A percentile compares a stretch with the other conserved stretches of the same genome.
phyloP scores from a whole-genome alignment of 1,284 basidiomycete species.

The Cryptococcus sp. region DNA sequence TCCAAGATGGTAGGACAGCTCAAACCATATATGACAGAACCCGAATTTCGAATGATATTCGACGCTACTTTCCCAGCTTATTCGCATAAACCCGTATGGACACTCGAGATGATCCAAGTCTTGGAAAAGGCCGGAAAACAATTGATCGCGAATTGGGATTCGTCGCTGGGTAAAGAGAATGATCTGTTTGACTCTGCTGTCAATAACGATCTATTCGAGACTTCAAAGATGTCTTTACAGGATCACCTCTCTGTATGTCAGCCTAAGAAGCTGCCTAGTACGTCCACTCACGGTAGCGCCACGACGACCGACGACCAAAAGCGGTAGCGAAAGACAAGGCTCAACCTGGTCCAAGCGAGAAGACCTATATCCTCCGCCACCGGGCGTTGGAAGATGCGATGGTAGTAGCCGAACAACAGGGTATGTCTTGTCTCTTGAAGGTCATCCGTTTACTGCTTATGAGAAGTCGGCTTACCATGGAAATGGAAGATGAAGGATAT shows the following conservation, averaged over 20 bases:
- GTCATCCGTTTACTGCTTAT: neutral
- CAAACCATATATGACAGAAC: neutral
- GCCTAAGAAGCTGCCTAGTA: neutral
- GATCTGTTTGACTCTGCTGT: neutral
- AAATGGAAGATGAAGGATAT: constrained; percentile 35
- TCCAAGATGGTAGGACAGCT: neutral
- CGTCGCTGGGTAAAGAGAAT: neutral
- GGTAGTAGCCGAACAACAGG: constrained; percentile 34
- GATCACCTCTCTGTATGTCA: constrained; percentile 25
- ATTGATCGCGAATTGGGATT: constrained; percentile 3
- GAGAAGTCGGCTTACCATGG: constrained; percentile 33
- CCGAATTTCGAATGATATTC: constrained; percentile 1
- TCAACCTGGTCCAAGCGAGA: neutral
- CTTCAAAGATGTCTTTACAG: constrained; percentile 22
- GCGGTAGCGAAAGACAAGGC: neutral
- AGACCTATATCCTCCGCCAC: constrained; percentile 17
- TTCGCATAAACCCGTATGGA: constrained; percentile 5
- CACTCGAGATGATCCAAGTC: constrained; percentile 3
- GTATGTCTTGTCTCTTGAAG: constrained; percentile 4
- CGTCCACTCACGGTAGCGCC: neutral
- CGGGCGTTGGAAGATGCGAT: constrained; percentile 32
- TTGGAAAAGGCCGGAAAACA: constrained; percentile 1
- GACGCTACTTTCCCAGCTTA: constrained; percentile 1
- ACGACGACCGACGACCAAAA: neutral
- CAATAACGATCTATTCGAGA: constrained; percentile 28